These are phyloP conservation scores for Apiospora aurea DNA, from an alignment of 2,329 filamentous ascomycete species.

Conservation along the genomic window DNA sequence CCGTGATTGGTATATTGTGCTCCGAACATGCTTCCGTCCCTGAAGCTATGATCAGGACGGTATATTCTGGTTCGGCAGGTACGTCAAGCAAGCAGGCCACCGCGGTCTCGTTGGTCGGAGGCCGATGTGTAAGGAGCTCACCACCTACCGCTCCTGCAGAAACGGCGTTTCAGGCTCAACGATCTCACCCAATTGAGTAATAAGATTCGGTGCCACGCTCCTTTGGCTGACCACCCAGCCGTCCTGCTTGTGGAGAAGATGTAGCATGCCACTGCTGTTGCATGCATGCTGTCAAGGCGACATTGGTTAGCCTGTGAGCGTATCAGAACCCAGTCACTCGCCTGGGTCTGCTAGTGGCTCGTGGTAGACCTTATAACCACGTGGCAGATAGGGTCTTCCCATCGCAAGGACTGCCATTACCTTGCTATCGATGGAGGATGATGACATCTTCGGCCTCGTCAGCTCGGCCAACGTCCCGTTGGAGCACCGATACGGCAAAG, in stretches of 20 bases:
- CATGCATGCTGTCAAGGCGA: not conserved
- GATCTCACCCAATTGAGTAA: constrained; percentile 19
- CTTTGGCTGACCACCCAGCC: constrained; percentile 12
- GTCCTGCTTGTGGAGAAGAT: not conserved
- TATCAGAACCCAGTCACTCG: not conserved
- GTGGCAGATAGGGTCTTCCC: constrained; percentile 17
- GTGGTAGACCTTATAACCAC: not conserved
- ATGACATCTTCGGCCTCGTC: not conserved
- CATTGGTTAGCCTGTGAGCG: not conserved
- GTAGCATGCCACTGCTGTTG: not conserved
- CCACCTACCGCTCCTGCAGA: not conserved
- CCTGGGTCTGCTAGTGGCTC: constrained; percentile 1
- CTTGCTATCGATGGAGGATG: not conserved
- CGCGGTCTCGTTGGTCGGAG: constrained; percentile 1
- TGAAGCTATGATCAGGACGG: not conserved
- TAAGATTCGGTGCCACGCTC: constrained; percentile 12
- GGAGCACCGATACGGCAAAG: not conserved
- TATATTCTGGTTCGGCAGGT: not conserved
- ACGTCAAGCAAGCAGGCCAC: not conserved
- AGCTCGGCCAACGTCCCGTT: not conserved
- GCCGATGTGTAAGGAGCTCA: not conserved
- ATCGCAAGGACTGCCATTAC: not conserved
- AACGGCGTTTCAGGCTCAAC: constrained; percentile 18
- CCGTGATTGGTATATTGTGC: not conserved
- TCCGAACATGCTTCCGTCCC: not conserved